phyloP scores from a whole-genome alignment of 2,329 filamentous ascomycete species.

The Graphilbum fragrans region DNA sequence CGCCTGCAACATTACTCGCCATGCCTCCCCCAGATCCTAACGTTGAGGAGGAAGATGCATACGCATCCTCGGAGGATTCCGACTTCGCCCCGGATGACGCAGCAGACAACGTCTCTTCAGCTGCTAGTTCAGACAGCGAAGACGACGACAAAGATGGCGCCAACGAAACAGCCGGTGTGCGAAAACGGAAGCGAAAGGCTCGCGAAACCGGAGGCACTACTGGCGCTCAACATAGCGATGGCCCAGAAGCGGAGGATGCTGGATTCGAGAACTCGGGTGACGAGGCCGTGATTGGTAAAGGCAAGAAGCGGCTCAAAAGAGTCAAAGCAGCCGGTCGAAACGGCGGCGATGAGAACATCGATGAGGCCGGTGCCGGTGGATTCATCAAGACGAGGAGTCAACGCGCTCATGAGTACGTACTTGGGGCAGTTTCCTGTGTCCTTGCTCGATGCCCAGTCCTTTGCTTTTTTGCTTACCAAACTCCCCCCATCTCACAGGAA shows the following conservation, averaged over 20 bases:
- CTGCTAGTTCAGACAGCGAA: conserved; percentile 39
- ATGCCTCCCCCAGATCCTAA: neutral
- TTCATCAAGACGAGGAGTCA: conserved; percentile 63
- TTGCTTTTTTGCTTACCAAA: neutral
- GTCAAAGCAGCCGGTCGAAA: conserved; percentile 17
- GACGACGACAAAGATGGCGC: conserved; percentile 15
- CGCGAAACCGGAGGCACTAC: neutral
- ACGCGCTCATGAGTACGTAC: conserved; percentile 47
- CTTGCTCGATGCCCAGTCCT: neutral
- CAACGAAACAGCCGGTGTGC: conserved; percentile 9
- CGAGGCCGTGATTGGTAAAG: conserved; percentile 54
- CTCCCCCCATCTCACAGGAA: conserved; percentile 30
- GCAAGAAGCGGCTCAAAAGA: conserved; percentile 39
- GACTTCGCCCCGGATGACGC: conserved; percentile 55
- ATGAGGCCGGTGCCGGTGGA: conserved; percentile 47
- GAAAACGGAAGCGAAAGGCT: conserved; percentile 17
- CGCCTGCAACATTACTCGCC: too few relatives aligned
- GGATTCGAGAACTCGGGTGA: conserved; percentile 61
- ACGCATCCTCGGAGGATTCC: conserved; percentile 60
- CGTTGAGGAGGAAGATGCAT: conserved; percentile 27
- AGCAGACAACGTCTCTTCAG: conserved; percentile 27
- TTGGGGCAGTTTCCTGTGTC: neutral
- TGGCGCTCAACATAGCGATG: conserved; percentile 1
- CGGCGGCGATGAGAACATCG: conserved; percentile 38
- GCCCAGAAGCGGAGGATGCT: conserved; percentile 27